Conservation (phyloP, 345 rosid genomes). For the Carallia pectinifolia region DNA sequence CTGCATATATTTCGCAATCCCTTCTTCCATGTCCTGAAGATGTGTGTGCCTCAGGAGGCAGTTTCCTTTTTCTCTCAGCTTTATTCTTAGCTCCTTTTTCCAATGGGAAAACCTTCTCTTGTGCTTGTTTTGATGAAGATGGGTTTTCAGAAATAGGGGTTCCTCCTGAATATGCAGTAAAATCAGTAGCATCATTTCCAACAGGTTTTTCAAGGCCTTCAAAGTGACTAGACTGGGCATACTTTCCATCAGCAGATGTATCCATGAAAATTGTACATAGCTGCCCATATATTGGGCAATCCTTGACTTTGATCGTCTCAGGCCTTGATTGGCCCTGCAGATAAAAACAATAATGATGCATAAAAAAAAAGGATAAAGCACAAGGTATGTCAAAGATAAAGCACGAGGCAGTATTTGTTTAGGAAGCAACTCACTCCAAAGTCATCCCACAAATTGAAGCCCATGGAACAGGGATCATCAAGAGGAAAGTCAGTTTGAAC, state of each 20-base stretch:
- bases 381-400: neutral
- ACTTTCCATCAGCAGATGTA: slow-evolving; percentile 61
- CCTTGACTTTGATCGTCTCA: slow-evolving; percentile 54
- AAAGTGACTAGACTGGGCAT: slow-evolving; percentile 90
- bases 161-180: slow-evolving; percentile 30
- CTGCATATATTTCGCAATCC: slow-evolving; percentile 37
- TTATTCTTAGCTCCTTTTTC: slow-evolving; percentile 32
- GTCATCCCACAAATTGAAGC: slow-evolving; percentile 80
- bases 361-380: neutral
- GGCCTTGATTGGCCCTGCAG: slow-evolving; percentile 56
- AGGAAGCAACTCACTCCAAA: slow-evolving; percentile 42
- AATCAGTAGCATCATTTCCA: slow-evolving; percentile 25
- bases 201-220: slow-evolving; percentile 58
- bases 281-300: slow-evolving; percentile 74
- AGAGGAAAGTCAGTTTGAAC: slow-evolving; percentile 50
- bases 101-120: slow-evolving; percentile 10
- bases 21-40: slow-evolving; percentile 28
- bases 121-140: slow-evolving; percentile 27
- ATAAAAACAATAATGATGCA: slow-evolving; percentile 19
- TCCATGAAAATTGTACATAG: slow-evolving; percentile 66
- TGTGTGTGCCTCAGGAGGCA: slow-evolving; percentile 32
- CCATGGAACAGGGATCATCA: slow-evolving; percentile 62
- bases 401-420: neutral
- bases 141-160: slow-evolving; percentile 29
- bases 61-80: slow-evolving; percentile 49